Percentiles rank a stretch among this genome's conserved stretches.
phyloP scores from a whole-genome alignment of 306 rosid species.

The Cucumis cinereus region DNA sequence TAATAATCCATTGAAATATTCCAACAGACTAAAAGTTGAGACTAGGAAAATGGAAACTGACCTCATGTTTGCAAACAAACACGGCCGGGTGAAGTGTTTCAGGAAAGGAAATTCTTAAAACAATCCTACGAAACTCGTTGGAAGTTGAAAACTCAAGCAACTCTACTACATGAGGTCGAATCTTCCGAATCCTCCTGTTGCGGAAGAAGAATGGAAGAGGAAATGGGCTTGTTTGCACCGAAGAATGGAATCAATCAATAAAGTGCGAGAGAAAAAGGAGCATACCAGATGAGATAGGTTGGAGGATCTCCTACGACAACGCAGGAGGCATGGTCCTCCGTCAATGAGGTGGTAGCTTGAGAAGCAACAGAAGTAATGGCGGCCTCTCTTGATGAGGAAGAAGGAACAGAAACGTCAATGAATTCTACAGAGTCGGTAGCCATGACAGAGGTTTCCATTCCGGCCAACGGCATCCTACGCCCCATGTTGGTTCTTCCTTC shows the following conservation, averaged over 20 bases:
- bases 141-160: slow-evolving; percentile 50
- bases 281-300: slow-evolving; percentile 48
- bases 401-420: slow-evolving; percentile 43
- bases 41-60: not conserved
- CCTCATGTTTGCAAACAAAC: slow-evolving; percentile 58
- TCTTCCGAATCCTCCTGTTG: slow-evolving; percentile 70
- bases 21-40: not conserved
- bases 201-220: not conserved
- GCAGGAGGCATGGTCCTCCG: slow-evolving; percentile 55
- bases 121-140: slow-evolving; percentile 45
- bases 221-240: not conserved
- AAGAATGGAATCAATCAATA: not conserved
- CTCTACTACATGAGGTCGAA: slow-evolving; percentile 46
- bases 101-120: slow-evolving; percentile 61
- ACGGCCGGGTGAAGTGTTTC: slow-evolving; percentile 52
- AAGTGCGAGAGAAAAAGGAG: slow-evolving; percentile 8
- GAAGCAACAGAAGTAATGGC: slow-evolving; percentile 11
- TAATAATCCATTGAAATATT: not conserved
- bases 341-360: slow-evolving; percentile 19
- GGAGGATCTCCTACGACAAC: slow-evolving; percentile 51
- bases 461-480: slow-evolving; percentile 33
- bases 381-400: slow-evolving; percentile 18
- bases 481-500: slow-evolving; percentile 22
- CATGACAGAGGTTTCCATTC: slow-evolving; percentile 60
- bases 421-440: slow-evolving; percentile 61